Base-by-base conservation (phyloP, 306 rosid species). In the Chamaecrista fasciculata region DNA sequence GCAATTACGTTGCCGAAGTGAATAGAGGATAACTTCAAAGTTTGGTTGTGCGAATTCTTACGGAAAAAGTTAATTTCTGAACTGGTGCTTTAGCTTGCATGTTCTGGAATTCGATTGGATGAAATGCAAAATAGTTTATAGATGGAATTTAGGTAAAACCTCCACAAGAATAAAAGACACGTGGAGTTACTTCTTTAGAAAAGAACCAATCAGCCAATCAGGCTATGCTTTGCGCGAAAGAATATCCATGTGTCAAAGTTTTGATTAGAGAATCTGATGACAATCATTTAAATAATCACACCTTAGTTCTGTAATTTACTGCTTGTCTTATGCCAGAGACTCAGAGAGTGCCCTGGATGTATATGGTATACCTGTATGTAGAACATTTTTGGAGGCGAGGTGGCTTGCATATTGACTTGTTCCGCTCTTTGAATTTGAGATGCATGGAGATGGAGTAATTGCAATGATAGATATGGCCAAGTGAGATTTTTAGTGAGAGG, bases 1-100 rank as follows among this genome's bases (percentile, higher is more conserved):
- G 60, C 71, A 14, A 57, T 55, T 44, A 73, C 64, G 25, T 26
- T 33, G 55, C 36, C 10, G 77, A 29, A 74, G 56, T 57, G 24
- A 64, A 48, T 40, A 5, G 7, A 43, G 23, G 31, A 12, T 6
- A 48, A 19, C 16, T 12, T 5, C 18, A 18, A 3, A 31, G 67
- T 25, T 31, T 67, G 56, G 16, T 21, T 66, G 49, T n/a, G n/a
- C n/a, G n/a, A n/a, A n/a, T n/a, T n/a, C n/a, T 26, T 18, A 31
- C 44, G 29, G 51, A 20, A 33, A 46, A 58, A 9, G 19, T 60
- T 60, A 11, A 19, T 34, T 60, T 60, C 36, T 11, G 12, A 64
- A 59, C 44, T 64, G 12, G 24, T 65, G 28, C 29, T 50, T 51
- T 58, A 57, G 53, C 25, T 55, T 70, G 70, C 64, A 28, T n/a